These are phyloP conservation scores for Diplodia sapinea DNA, from an alignment of 2,329 filamentous ascomycete species.

Conservation along the genomic window DNA sequence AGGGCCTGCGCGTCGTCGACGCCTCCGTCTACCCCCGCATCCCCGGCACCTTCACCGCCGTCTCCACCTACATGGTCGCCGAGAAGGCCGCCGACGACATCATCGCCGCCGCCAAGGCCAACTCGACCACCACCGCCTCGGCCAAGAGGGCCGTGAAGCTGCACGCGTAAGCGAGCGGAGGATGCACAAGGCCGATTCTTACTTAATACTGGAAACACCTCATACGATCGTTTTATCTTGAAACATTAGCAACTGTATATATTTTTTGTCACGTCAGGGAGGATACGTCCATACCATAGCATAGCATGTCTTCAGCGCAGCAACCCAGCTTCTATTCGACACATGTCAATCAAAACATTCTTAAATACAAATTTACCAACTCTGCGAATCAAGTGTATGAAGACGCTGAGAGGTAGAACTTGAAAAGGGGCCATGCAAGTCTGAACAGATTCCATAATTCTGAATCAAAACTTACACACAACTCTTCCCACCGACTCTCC, in stretches of 20 bases:
- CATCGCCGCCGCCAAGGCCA: constrained; percentile 3
- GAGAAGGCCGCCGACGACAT: constrained; percentile 66
- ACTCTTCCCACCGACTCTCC: not conserved
- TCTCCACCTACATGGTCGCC: constrained; percentile 61
- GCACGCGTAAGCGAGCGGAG: not conserved
- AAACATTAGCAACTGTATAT: too few species aligned
- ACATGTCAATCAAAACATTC: too few species aligned
- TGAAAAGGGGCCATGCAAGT: not conserved
- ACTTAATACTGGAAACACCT: too few species aligned
- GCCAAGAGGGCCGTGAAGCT: not conserved
- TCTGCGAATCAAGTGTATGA: too few species aligned
- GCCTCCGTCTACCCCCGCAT: constrained; percentile 64
- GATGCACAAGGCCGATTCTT: too few species aligned
- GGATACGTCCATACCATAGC: too few species aligned
- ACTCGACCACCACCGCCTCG: constrained; percentile 5
- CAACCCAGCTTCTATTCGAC: too few species aligned
- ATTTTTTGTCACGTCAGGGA: too few species aligned
- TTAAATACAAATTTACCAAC: too few species aligned
- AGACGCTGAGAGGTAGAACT: too few species aligned
- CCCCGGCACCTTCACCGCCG: constrained; percentile 60
- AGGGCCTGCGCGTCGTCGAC: constrained; percentile 66
- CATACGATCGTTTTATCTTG: too few species aligned
- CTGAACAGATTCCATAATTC: not conserved
- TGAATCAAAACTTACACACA: not conserved
- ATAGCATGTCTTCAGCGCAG: too few species aligned